Evolutionary conservation across 2,329 filamentous ascomycete genomes (phyloP), one percentile per base, ranked within the genome.

Genomic region (Trichoderma sp.): DNA sequence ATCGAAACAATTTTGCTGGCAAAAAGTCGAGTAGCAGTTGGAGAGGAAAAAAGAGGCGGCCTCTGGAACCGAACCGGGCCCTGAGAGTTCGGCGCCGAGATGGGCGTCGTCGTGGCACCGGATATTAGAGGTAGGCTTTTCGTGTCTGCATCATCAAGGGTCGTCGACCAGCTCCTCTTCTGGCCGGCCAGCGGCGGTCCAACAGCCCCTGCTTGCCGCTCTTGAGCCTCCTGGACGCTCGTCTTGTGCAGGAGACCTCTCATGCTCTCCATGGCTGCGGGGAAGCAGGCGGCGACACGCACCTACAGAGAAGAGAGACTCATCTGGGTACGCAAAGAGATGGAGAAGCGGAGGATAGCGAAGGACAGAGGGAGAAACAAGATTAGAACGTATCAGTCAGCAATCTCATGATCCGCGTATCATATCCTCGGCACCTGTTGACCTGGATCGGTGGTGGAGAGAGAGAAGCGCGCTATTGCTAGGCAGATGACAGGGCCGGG

Each of bases 161-260:
- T 70, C 30, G 65, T 74, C 11, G 78, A 78, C 70, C 76, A 72
- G 55, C 73, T 73, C 46, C 86, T 80, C 75, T 89, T 89, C 55
- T 81, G 81, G 13, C 86, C 86, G 64, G 82, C 80, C 61, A 84
- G 37, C 14, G 82, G 76, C 55, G 80, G 73, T 71, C 81, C 80
- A 61, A 79, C 78, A 16, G 78, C 78, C 11, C 78, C 78, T 59
- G 80, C 79, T 54, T 79, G 73, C 32, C 76, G 76, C 56, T 78
- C 77, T 49, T 79, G 76, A 24, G 83, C 83, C 59, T 83, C 81
- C 66, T 85, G 81, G 37, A 87, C 77, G 68, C 84, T 86, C 71
- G 84, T 86, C 68, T 82, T 83, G 76, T 87, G 84, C 58, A 82
- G 74, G 55, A 82, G 72, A 61, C 82, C 79, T 69, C 76, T 78